Evolutionary conservation across 495 filamentous ascomycete species (phyloP).

Genomic region (Lepidopterella palustris): DNA sequence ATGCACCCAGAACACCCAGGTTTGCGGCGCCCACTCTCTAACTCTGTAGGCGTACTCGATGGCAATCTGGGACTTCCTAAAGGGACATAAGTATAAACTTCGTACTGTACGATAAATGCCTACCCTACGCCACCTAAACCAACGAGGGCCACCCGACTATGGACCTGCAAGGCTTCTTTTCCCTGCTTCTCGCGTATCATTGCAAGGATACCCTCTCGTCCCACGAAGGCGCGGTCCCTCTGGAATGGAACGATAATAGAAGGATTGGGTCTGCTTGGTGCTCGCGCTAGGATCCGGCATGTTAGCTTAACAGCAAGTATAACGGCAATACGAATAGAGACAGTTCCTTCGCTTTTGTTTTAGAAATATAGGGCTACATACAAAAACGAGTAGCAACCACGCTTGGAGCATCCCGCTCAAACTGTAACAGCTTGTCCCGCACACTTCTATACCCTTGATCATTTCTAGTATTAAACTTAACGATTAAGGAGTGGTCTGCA

Average conservation of each 20-base stretch:
- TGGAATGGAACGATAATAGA: background rate
- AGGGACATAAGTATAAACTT: background rate
- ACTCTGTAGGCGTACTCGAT: constrained; percentile 44
- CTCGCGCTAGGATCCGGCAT: too few species aligned
- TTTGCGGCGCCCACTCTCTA: constrained; percentile 20
- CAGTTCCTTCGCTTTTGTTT: too few species aligned
- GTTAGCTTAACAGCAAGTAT: too few species aligned
- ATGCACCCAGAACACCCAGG: constrained; percentile 30
- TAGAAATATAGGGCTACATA: too few species aligned
- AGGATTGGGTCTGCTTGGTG: too few species aligned
- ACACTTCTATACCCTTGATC: constrained; percentile 7
- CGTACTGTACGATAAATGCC: background rate
- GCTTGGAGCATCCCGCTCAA: constrained; percentile 7
- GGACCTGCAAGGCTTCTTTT: background rate
- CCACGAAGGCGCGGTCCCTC: constrained; percentile 9
- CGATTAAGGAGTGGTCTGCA: constrained; percentile 27
- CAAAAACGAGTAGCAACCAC: background rate
- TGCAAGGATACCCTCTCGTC: constrained; percentile 11
- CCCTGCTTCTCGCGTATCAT: background rate
- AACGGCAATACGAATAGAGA: too few species aligned
- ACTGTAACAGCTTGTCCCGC: constrained; percentile 4
- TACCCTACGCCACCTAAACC: background rate
- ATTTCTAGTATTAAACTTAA: constrained; percentile 23
- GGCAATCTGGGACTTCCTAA: constrained; percentile 49
- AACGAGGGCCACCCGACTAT: background rate